These are phyloP conservation scores for Camellia lanceoleosa DNA, from an alignment of 148 eudicot genomes.

Conservation along the genomic window DNA sequence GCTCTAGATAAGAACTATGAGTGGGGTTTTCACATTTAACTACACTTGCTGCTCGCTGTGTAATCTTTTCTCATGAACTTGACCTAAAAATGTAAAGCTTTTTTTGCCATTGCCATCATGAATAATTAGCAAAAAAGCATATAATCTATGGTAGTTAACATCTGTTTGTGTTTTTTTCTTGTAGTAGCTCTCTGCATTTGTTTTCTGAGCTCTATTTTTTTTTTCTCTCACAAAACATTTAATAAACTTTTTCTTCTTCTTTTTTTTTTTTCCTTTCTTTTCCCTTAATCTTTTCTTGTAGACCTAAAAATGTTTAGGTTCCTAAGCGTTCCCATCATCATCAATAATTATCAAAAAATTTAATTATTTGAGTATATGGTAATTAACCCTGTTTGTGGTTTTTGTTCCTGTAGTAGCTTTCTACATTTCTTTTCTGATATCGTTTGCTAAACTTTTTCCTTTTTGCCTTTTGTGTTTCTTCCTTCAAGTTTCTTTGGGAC, in stretches of 20 bases:
- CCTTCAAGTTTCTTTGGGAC: conserved; percentile 81
- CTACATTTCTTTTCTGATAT: background rate
- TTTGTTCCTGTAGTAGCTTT: background rate
- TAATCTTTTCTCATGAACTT: background rate
- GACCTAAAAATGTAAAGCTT: background rate
- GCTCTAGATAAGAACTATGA: background rate
- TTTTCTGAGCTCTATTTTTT: background rate
- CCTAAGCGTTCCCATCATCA: background rate
- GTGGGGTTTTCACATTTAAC: background rate
- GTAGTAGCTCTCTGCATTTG: background rate
- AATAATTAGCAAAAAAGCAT: background rate
- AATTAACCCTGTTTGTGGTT: background rate
- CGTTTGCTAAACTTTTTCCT: background rate
- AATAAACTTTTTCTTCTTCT: background rate
- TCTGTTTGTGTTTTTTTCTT: background rate
- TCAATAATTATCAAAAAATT: background rate
- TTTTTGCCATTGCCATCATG: background rate
- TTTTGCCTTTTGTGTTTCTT: background rate
- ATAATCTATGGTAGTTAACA: no score
- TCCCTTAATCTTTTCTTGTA: background rate
- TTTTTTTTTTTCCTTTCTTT: no score
- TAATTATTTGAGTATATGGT: background rate
- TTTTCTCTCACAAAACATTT: background rate
- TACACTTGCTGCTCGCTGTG: background rate
- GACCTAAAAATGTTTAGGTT: background rate